Evolutionary conservation across 257 asterid genomes (phyloP).

Genomic region (Solanum peruvianum): DNA sequence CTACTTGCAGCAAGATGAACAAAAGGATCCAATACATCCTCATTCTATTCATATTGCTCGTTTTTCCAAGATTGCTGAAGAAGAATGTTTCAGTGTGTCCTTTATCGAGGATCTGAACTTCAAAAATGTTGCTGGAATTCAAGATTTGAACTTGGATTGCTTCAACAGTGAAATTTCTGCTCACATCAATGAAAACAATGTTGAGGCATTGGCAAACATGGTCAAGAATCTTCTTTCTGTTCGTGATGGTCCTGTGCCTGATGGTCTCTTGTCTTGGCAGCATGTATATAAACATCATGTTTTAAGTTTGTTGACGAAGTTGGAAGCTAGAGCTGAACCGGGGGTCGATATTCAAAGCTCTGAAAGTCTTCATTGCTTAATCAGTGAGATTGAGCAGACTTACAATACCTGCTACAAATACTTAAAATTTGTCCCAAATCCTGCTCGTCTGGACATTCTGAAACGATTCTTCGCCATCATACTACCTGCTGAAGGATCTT

Average conservation of each 20-base stretch:
- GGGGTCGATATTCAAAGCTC: conserved; percentile 32
- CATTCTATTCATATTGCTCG: conserved; percentile 25
- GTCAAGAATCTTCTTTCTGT: conserved; percentile 54
- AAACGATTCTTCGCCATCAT: conserved; percentile 52
- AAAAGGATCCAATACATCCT: conserved; percentile 17
- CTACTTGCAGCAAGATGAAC: conserved; percentile 43
- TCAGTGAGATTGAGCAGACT: conserved; percentile 50
- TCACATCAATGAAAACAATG: conserved; percentile 56
- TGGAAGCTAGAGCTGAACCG: conserved; percentile 44
- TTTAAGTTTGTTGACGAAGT: conserved; percentile 40
- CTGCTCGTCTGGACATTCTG: conserved; percentile 31
- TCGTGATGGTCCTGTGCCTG: conserved; percentile 38
- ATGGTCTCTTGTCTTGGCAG: conserved; percentile 52
- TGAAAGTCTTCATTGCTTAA: conserved; percentile 37
- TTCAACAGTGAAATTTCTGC: conserved; percentile 60
- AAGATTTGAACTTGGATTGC: conserved; percentile 55
- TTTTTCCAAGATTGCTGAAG: conserved; percentile 44
- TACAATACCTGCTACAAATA: conserved; percentile 41
- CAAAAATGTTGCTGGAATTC: conserved; percentile 69
- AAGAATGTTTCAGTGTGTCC: conserved; percentile 73
- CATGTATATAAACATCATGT: conserved; percentile 47
- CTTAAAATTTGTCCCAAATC: conserved; percentile 38
- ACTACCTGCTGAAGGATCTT: conserved; percentile 27
- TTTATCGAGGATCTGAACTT: conserved; percentile 55
- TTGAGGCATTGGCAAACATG: conserved; percentile 75